Conservation (phyloP, 2,329 filamentous ascomycete genomes). For the Keithomyces neogunnii region DNA sequence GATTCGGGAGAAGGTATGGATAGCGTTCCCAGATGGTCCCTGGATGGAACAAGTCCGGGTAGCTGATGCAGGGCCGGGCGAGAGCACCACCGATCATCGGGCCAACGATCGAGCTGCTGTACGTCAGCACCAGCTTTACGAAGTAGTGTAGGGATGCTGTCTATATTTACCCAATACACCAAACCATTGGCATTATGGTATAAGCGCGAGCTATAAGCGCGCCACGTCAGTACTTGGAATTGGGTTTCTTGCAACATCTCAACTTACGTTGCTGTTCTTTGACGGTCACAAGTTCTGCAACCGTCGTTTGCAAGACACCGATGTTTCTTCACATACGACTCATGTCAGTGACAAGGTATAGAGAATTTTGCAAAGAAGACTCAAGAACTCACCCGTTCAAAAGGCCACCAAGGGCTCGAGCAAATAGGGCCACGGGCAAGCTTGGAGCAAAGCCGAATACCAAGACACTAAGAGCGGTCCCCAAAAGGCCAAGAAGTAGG, state of each 20-base stretch:
- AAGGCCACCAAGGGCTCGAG: conserved; percentile 79
- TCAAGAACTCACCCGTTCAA: conserved; percentile 72
- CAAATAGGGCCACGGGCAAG: conserved; percentile 73
- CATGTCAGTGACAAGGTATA: not conserved
- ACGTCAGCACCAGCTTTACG: not conserved
- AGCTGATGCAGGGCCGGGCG: conserved; percentile 76
- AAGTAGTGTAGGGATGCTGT: not conserved
- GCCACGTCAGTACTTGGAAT: conserved; percentile 15
- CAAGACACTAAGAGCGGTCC: conserved; percentile 87
- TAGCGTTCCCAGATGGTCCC: conserved; percentile 77
- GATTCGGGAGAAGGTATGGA: conserved; percentile 84
- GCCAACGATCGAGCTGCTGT: conserved; percentile 72
- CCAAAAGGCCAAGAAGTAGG: conserved; percentile 77
- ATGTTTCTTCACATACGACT: conserved; percentile 57
- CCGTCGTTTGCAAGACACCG: conserved; percentile 88
- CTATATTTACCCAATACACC: conserved; percentile 73
- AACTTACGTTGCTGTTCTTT: conserved; percentile 83
- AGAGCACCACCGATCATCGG: conserved; percentile 86
- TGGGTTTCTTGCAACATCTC: not conserved
- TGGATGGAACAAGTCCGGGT: conserved; percentile 62
- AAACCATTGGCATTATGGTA: conserved; percentile 96
- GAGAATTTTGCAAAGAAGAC: too few relatives aligned
- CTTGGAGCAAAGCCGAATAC: conserved; percentile 85
- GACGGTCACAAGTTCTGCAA: conserved; percentile 84
- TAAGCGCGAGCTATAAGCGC: conserved; percentile 66